Base-by-base conservation (phyloP, 495 filamentous ascomycete species). In the Penicillium crystallinum region DNA sequence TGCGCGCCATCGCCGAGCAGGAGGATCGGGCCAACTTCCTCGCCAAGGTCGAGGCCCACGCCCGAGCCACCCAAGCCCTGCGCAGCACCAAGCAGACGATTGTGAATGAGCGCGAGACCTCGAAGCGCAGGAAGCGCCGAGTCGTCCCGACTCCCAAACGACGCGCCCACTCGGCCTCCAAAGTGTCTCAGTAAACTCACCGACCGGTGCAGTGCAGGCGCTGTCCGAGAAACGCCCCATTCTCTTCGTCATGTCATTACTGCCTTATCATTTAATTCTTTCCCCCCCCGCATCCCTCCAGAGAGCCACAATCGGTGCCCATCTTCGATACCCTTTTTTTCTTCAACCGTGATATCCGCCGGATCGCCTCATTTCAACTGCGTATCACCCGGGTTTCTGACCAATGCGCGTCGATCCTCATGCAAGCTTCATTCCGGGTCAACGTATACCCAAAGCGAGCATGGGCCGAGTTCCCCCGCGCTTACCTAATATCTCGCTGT, bases 21-120 rank as follows among this genome's bases (percentile, higher is more conserved):
- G 63, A 70, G 37, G 68, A 70, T 27, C 71, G 74, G 15, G 68
- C 63, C 3, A 70, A 69, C 7, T 75, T 77, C 63, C 61, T 75
- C 35, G 74, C 74, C 19, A 68, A 70, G 48, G 71, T 77, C 9
- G 69, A 77, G 15, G 74, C 74, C 41, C 71, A 74, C 50, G 74
- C 74, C 2, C 69, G 69, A 34, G 74, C 74, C 2, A 70, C 72
- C 35, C 71, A 73, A 43, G 70, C 67, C n/a, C 27, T 74, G 23
- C 68, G 72, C 30, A 54, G 67, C n/a, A 53, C 66, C 4, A 70
- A 77, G 57, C 41, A 66, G 40, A 55, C 64, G 3, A 55, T 65
- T n/a, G 54, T 54, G 15, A 41, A 21, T 31, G 73, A 73, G 56
- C 66, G 67, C 49, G 66, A 67, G 23, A 65, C 54, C 44, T 49